Conservation (phyloP, 148 eudicot species). For the Selenicereus undatus region DNA sequence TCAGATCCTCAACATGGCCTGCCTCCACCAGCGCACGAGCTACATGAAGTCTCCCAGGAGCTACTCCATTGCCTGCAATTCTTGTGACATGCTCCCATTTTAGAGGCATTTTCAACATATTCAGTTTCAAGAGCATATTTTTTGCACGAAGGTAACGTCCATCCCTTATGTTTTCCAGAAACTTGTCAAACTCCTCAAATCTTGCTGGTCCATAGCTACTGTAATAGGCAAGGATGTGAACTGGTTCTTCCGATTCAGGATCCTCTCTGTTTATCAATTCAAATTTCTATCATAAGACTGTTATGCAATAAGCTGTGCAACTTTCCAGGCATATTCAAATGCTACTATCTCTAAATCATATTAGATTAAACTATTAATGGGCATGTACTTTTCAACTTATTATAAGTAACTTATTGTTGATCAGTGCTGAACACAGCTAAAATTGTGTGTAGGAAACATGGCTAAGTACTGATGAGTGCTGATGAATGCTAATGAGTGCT, state of each 20-base stretch:
- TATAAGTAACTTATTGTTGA: too few species aligned
- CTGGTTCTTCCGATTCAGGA: constrained; percentile 83
- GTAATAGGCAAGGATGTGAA: constrained; percentile 92
- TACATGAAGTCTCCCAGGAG: constrained; percentile 93
- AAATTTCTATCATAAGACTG: constrained; percentile 7
- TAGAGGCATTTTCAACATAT: constrained; percentile 71
- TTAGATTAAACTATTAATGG: background rate
- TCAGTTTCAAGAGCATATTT: constrained; percentile 73
- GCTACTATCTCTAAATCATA: background rate
- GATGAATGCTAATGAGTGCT: too few species aligned
- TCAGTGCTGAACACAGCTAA: too few species aligned
- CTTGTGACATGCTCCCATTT: constrained; percentile 76
- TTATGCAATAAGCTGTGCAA: background rate
- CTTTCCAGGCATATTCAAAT: background rate
- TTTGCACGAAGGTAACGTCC: constrained; percentile 87
- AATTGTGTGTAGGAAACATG: too few species aligned
- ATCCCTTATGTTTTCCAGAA: constrained; percentile 73
- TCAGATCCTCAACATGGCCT: constrained; percentile 86
- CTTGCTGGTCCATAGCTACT: constrained; percentile 82
- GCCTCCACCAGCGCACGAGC: constrained; percentile 97
- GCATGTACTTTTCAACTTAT: too few species aligned
- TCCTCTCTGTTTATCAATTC: constrained; percentile 44
- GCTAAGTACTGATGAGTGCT: too few species aligned
- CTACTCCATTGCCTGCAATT: constrained; percentile 92
- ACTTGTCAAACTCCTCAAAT: constrained; percentile 57